A percentile compares a stretch with the other conserved stretches of the same genome.
phyloP scores from a whole-genome alignment of 805 yeast species.

The Wickerhamiella azymoides region DNA sequence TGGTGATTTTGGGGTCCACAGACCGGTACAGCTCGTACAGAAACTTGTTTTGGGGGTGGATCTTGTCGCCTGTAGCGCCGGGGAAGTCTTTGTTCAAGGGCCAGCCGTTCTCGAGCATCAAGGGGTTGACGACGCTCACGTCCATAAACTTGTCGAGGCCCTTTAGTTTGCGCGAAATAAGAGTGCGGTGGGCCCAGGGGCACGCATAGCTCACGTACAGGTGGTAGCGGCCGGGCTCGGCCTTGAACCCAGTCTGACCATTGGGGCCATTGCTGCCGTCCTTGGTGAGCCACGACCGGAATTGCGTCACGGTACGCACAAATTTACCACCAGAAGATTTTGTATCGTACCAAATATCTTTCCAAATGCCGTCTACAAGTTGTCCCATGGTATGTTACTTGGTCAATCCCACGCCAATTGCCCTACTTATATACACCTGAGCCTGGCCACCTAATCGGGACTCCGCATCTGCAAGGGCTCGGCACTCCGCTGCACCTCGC shows the following conservation, averaged over 20 bases:
- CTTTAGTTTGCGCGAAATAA: slow-evolving; percentile 59
- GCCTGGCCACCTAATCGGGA: too few species aligned
- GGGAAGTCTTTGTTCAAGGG: slow-evolving; percentile 45
- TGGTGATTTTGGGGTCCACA: slow-evolving; percentile 61
- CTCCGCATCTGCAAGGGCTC: too few species aligned
- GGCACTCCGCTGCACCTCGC: too few species aligned
- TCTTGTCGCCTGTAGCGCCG: slow-evolving; percentile 40
- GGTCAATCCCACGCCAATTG: too few species aligned
- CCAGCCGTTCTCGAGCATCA: slow-evolving; percentile 83
- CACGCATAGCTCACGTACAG: slow-evolving; percentile 79
- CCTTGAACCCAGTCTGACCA: slow-evolving; percentile 33
- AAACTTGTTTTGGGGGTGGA: slow-evolving; percentile 41
- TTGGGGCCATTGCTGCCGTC: slow-evolving; percentile 10
- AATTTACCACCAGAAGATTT: slow-evolving; percentile 20
- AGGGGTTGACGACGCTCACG: slow-evolving; percentile 77
- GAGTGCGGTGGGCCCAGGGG: slow-evolving; percentile 90
- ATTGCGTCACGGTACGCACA: slow-evolving; percentile 16
- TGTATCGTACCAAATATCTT: slow-evolving; percentile 21
- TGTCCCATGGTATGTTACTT: slow-evolving; percentile 15
- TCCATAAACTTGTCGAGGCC: slow-evolving; percentile 40
- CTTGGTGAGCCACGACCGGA: slow-evolving; percentile 18
- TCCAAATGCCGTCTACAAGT: slow-evolving; percentile 21
- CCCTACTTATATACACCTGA: not conserved
- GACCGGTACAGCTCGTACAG: slow-evolving; percentile 60
- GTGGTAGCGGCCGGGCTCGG: slow-evolving; percentile 74